phyloP scores from a whole-genome alignment of 208 protist genomes.

The Trypanosoma cruzi region DNA sequence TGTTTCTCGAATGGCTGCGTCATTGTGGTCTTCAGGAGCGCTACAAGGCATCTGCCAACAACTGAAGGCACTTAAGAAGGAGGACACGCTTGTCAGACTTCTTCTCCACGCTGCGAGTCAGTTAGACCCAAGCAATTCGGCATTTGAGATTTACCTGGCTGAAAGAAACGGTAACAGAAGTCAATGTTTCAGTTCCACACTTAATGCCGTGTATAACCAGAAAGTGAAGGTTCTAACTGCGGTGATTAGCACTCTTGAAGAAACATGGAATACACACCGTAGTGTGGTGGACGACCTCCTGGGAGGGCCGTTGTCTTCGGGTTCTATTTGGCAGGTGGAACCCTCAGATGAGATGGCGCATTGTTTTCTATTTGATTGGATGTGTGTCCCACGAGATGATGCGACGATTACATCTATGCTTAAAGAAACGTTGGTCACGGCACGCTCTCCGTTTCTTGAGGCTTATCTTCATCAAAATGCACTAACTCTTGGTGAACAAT shows the following conservation, averaged over 20 bases:
- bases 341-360: conserved; percentile 85
- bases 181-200: conserved; percentile 19
- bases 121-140: conserved; percentile 68
- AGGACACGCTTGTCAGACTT: conserved; percentile 70
- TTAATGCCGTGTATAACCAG: conserved; percentile 48
- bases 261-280: conserved; percentile 79
- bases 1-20: conserved; percentile 57
- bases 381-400: conserved; percentile 72
- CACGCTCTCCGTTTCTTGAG: conserved; percentile 72
- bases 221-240: conserved; percentile 64
- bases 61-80: conserved; percentile 64
- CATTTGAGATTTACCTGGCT: conserved; percentile 57
- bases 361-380: conserved; percentile 87
- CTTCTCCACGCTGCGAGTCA: conserved; percentile 87
- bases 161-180: conserved; percentile 33
- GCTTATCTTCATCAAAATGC: conserved; percentile 71
- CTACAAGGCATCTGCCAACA: conserved; percentile 78
- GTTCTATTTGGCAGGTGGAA: conserved; percentile 87
- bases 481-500: conserved; percentile 60
- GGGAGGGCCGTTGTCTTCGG: conserved; percentile 69
- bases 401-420: conserved; percentile 45
- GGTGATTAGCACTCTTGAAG: conserved; percentile 56
- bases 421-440: conserved; percentile 63
- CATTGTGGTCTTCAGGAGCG: conserved; percentile 78
- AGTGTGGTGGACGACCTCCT: conserved; percentile 80